Base-by-base conservation (phyloP, 2,329 filamentous ascomycete species). In the Trichoderma gracile region DNA sequence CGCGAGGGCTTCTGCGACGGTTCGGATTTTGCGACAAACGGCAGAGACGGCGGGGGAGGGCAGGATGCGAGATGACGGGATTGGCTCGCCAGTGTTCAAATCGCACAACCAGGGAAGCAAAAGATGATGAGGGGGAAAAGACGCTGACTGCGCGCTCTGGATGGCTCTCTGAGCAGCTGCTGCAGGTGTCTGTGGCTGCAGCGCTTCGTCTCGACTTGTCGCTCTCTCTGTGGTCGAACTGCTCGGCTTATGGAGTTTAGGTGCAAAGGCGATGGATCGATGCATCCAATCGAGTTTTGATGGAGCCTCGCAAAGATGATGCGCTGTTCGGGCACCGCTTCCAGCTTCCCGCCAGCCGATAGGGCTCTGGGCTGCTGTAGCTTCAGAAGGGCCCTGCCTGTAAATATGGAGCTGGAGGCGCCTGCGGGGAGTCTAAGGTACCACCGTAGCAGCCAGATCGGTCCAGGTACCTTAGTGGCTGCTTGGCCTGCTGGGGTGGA, bases 271-370 rank as follows among this genome's bases (percentile, higher is more conserved):
- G 33, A 38, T 38, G 33, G 33, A 38, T 38, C 12, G 12, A 38
- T 38, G 33, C 33, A 38, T 12, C 33, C 33, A 38, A 38, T 52
- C 49, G 17, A 52, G 25, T 8, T 52, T 15, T 52, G 30, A 52
- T 52, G 49, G 49, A 33, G 30, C 49, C 49, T 19, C 33, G 33
- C n/a, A 63, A 62, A 53, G 25, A 57, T 23, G 55, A 57, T 58
- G 64, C 58, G 59, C 59, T 55, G 33, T 45, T 62, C 53, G 58
- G 64, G 64, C 64, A 64, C 33, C 55, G 42, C 45, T 58, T 43
- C 33, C 33, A 38, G 33, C 7, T 17, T 38, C 12, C 33, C 33
- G 43, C 42, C 25, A 45, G 52, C 52, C 42, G 63, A 60, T 60
- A 65, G 60, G 63, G 63, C 56, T 46, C 33, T 38, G 33, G 12